These are phyloP conservation scores for Pichia pseudocactophila DNA, from an alignment of 805 yeast species.

Conservation along the genomic window DNA sequence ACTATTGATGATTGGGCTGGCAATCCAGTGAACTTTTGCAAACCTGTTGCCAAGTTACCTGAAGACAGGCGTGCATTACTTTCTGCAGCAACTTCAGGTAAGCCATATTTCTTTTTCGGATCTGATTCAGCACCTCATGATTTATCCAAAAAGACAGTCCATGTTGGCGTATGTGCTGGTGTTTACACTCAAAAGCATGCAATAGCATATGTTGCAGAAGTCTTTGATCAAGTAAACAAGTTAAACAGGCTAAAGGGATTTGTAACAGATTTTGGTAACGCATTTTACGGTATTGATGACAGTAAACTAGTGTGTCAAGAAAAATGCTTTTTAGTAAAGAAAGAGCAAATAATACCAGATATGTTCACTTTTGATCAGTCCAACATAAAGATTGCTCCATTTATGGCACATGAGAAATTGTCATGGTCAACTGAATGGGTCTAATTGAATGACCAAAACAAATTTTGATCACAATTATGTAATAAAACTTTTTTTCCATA, in stretches of 20 bases:
- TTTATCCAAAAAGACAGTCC: conserved; percentile 62
- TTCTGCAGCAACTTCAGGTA: conserved; percentile 84
- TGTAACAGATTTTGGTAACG: conserved; percentile 64
- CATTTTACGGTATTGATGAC: conserved; percentile 55
- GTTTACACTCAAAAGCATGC: conserved; percentile 86
- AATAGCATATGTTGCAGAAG: conserved; percentile 75
- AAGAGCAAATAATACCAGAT: conserved; percentile 51
- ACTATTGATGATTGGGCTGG: conserved; percentile 97
- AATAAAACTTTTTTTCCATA: neutral
- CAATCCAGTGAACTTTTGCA: conserved; percentile 88
- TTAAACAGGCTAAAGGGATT: conserved; percentile 63
- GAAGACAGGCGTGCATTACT: conserved; percentile 72
- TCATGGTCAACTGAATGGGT: conserved; percentile 74
- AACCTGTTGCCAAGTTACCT: conserved; percentile 95
- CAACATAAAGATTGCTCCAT: conserved; percentile 63
- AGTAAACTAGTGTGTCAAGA: conserved; percentile 37
- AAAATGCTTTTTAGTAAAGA: conserved; percentile 46
- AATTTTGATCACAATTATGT: too few relatives aligned
- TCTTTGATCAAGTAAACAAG: conserved; percentile 59
- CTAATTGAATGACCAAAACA: too few relatives aligned
- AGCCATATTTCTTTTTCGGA: conserved; percentile 90
- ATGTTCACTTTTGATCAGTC: conserved; percentile 33
- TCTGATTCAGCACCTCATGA: conserved; percentile 99
- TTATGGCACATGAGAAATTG: conserved; percentile 70
- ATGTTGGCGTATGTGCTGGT: conserved; percentile 92